These are phyloP conservation scores for Stenogyne calaminthoides DNA, from an alignment of 305 asterid genomes.

Conservation along the genomic window DNA sequence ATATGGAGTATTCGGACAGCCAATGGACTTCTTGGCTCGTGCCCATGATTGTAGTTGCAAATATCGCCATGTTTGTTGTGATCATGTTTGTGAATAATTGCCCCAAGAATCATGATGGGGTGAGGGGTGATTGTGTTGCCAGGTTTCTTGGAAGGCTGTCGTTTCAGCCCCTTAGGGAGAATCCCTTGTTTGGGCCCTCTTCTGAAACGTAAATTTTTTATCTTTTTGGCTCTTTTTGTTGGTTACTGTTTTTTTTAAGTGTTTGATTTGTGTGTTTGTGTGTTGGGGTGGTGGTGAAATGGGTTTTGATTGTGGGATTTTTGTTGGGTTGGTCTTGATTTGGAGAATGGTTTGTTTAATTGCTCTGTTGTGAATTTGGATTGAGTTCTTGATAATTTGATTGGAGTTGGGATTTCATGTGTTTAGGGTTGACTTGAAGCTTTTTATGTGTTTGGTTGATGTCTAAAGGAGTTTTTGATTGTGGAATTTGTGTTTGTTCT, in stretches of 20 bases:
- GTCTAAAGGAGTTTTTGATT: not conserved
- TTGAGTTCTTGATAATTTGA: not conserved
- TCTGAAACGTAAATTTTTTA: too few species aligned
- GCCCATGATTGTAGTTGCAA: slow-evolving; percentile 82
- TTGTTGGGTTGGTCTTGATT: slow-evolving; percentile 23
- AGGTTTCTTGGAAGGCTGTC: slow-evolving; percentile 87
- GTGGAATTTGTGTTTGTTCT: not conserved
- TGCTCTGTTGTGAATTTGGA: not conserved
- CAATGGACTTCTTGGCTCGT: slow-evolving; percentile 97
- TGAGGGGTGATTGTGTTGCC: slow-evolving; percentile 62
- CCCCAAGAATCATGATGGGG: slow-evolving; percentile 52
- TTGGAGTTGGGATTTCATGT: not conserved
- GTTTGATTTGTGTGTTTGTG: not conserved
- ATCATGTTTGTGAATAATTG: slow-evolving; percentile 88
- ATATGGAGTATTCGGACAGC: slow-evolving; percentile 55
- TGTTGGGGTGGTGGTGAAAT: slow-evolving; percentile 17
- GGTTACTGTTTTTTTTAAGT: not conserved
- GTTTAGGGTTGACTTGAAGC: not conserved
- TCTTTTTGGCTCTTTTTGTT: not conserved
- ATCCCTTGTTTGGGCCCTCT: too few species aligned
- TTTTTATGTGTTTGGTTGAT: slow-evolving; percentile 20
- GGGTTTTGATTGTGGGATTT: not conserved
- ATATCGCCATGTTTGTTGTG: slow-evolving; percentile 76
- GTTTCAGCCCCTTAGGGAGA: too few species aligned
- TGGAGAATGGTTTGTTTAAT: not conserved